These are phyloP conservation scores for Quercus lobata DNA, from an alignment of 331 rosid species.

Conservation along the genomic window DNA sequence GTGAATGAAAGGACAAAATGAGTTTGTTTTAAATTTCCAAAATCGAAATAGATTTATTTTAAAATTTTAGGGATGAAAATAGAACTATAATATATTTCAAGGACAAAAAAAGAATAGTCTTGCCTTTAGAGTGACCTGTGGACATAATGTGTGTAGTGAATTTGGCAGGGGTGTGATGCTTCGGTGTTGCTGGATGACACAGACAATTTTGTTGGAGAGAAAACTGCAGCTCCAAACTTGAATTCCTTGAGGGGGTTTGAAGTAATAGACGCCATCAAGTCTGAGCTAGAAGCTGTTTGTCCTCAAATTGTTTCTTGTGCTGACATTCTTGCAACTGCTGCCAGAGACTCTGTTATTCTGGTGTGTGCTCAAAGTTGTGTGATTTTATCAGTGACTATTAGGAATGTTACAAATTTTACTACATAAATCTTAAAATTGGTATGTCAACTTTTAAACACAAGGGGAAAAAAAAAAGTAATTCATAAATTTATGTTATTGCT, in stretches of 20 bases:
- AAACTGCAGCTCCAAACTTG: slow-evolving; percentile 72
- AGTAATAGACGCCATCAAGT: slow-evolving; percentile 69
- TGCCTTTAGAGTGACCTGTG: not conserved
- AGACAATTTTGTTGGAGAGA: slow-evolving; percentile 60
- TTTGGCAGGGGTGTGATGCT: slow-evolving; percentile 77
- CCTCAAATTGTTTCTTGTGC: slow-evolving; percentile 86
- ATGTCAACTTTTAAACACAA: too few relatives aligned
- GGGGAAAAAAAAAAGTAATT: too few relatives aligned
- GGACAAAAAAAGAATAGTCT: too few relatives aligned
- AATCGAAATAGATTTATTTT: too few relatives aligned
- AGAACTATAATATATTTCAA: too few relatives aligned
- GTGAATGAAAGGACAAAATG: too few relatives aligned
- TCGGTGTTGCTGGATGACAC: slow-evolving; percentile 82
- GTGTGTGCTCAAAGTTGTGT: slow-evolving; percentile 28
- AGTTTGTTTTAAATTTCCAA: too few relatives aligned
- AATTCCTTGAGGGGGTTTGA: slow-evolving; percentile 84
- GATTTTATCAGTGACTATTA: not conserved
- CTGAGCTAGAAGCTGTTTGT: slow-evolving; percentile 60
- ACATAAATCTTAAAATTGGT: not conserved
- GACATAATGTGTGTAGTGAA: not conserved
- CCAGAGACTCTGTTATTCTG: slow-evolving; percentile 72
- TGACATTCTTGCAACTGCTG: slow-evolving; percentile 76
- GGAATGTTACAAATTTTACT: too few relatives aligned
- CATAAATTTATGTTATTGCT: too few relatives aligned
- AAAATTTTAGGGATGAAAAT: too few relatives aligned